Evolutionary conservation across 1,284 basidiomycete species (phyloP).

Genomic region (Ganoderma meredithae): DNA sequence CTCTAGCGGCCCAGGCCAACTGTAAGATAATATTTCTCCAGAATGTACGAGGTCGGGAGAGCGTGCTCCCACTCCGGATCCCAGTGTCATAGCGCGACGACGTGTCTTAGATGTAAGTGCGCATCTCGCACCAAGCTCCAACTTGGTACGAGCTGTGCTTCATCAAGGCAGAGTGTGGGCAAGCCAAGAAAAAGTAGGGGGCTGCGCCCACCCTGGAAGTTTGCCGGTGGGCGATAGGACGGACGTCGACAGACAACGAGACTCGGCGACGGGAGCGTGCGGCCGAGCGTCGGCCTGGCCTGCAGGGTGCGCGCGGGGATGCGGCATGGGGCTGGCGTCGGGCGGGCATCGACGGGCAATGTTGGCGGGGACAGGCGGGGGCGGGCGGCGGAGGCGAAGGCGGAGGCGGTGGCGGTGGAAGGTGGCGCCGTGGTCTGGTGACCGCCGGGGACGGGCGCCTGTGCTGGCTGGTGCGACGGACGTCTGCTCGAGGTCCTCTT

Average conservation of each 20-base stretch:
- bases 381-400: neutral
- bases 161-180: no score
- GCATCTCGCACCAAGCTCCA: no score
- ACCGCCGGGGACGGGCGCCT: slow-evolving; percentile 19
- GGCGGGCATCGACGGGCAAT: neutral
- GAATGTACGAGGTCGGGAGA: no score
- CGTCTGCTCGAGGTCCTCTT: slow-evolving; percentile 22
- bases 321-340: neutral
- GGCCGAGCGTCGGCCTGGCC: neutral
- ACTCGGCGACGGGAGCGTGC: neutral
- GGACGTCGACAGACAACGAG: neutral
- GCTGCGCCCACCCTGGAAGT: neutral
- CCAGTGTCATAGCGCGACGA: no score
- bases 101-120: neutral
- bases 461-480: slow-evolving; percentile 26
- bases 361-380: slow-evolving; percentile 6
- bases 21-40: no score
- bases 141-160: no score
- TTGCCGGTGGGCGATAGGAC: slow-evolving; percentile 2
- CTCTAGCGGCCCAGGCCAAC: no score
- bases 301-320: no score
- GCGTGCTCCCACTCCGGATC: no score
- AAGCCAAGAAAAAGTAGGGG: neutral
- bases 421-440: slow-evolving; percentile 21
- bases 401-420: slow-evolving; percentile 9